A percentile compares a stretch with the other conserved stretches of the same genome.
Conservation (phyloP, 371 early-diverging fungal genomes). For the Syncephalis plumigaleata region DNA sequence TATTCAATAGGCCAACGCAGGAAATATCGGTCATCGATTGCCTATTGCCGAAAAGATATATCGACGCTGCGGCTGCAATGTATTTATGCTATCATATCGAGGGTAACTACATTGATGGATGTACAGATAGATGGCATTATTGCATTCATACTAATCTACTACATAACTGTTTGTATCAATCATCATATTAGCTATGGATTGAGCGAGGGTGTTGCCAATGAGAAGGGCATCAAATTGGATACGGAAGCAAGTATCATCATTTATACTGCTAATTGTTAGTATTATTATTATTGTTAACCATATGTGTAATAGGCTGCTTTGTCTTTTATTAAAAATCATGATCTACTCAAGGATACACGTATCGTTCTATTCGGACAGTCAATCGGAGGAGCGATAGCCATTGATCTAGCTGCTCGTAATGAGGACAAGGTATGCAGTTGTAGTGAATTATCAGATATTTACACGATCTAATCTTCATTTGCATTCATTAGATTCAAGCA, state of each 20-base stretch:
- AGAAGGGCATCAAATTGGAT: constrained; percentile 75
- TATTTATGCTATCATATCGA: constrained; percentile 89
- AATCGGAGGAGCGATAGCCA: constrained; percentile 95
- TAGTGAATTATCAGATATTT: background rate
- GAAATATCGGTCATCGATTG: constrained; percentile 85
- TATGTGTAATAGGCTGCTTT: constrained; percentile 38
- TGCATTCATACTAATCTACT: background rate
- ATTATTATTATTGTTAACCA: background rate
- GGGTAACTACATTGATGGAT: too few relatives aligned
- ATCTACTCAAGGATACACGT: constrained; percentile 45
- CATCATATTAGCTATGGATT: constrained; percentile 54
- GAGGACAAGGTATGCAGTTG: constrained; percentile 25
- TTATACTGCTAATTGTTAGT: background rate
- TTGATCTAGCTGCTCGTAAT: constrained; percentile 63
- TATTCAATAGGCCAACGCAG: constrained; percentile 67
- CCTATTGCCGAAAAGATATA: constrained; percentile 68
- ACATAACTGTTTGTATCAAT: background rate
- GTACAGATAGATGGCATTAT: too few relatives aligned
- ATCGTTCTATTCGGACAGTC: constrained; percentile 87
- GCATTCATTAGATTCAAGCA: constrained; percentile 33
- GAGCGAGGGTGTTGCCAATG: constrained; percentile 70
- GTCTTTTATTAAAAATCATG: constrained; percentile 57
- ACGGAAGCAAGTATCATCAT: constrained; percentile 34
- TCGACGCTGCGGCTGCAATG: constrained; percentile 45
- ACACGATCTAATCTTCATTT: background rate